Evolutionary conservation across 768 basidiomycete species (phyloP).

Genomic region (Phaeotremella fagi): DNA sequence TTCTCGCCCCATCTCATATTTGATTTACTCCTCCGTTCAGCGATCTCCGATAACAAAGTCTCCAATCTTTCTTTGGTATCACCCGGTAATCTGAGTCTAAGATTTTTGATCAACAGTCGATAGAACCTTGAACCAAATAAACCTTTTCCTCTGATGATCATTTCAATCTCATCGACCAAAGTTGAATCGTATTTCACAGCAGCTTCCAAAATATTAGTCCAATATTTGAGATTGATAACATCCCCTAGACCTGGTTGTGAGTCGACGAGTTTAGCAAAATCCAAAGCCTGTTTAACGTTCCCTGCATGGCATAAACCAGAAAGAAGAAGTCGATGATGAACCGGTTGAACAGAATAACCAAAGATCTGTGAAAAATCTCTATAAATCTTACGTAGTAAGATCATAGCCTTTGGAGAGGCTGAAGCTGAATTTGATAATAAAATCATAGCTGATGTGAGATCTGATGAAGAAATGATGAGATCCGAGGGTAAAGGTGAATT

Average conservation of each 20-base stretch:
- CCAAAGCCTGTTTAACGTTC: neutral
- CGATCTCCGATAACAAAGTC: neutral
- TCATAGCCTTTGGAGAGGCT: neutral
- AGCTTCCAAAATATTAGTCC: neutral
- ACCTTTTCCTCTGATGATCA: neutral
- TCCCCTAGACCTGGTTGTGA: neutral
- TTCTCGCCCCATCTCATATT: neutral
- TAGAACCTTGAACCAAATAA: neutral
- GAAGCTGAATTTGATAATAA: neutral
- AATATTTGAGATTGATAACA: neutral
- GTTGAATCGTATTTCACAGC: neutral
- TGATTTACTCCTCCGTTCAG: neutral
- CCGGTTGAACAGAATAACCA: neutral
- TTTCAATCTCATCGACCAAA: neutral
- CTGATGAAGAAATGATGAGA: neutral
- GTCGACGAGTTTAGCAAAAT: neutral
- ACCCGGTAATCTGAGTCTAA: neutral
- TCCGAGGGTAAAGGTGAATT: neutral
- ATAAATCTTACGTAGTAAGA: neutral
- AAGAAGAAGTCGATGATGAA: neutral
- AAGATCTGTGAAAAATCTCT: neutral
- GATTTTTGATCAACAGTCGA: neutral
- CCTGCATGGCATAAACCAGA: neutral
- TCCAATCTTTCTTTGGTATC: neutral
- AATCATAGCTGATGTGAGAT: neutral